These are phyloP conservation scores for Pontederia crassipes DNA, from an alignment of 176 grass and related monocot species.

Conservation along the genomic window DNA sequence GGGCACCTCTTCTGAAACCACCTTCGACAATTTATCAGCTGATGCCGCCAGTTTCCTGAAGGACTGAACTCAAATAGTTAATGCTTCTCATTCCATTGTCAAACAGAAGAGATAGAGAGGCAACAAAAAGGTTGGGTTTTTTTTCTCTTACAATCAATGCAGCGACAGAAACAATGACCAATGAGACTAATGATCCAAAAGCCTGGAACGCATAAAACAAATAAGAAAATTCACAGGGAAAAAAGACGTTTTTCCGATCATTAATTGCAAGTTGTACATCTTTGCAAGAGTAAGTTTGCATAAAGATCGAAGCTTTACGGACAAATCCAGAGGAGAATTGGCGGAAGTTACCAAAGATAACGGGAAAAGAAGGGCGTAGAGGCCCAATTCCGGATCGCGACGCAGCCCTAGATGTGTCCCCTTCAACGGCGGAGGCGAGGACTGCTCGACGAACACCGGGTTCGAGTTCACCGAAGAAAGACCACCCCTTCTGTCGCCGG, in stretches of 20 bases:
- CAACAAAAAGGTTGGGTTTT: neutral
- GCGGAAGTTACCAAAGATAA: neutral
- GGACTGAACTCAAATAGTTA: slow-evolving; percentile 9
- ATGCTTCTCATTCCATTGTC: neutral
- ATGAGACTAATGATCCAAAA: slow-evolving; percentile 28
- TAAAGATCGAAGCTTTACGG: neutral
- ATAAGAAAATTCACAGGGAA: neutral
- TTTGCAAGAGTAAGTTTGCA: neutral
- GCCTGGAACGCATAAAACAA: slow-evolving; percentile 20
- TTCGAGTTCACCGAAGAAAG: neutral
- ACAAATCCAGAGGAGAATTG: neutral
- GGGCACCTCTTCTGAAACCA: slow-evolving; percentile 30
- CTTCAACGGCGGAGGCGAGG: neutral
- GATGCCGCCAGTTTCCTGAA: slow-evolving; percentile 17
- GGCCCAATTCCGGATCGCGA: slow-evolving; percentile 4
- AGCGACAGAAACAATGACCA: slow-evolving; percentile 29
- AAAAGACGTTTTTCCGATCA: neutral
- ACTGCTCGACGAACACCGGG: neutral
- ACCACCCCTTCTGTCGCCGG: neutral
- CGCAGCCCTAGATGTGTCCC: slow-evolving; percentile 1
- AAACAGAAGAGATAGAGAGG: neutral
- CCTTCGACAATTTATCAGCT: slow-evolving; percentile 23
- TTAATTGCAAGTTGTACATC: neutral
- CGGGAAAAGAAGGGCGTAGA: slow-evolving; percentile 12
- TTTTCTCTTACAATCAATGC: slow-evolving; percentile 25